Evolutionary conservation across 805 yeast species (phyloP), one percentile per base, ranked within the genome.

Genomic region (Wickerhamiella lipophila): DNA sequence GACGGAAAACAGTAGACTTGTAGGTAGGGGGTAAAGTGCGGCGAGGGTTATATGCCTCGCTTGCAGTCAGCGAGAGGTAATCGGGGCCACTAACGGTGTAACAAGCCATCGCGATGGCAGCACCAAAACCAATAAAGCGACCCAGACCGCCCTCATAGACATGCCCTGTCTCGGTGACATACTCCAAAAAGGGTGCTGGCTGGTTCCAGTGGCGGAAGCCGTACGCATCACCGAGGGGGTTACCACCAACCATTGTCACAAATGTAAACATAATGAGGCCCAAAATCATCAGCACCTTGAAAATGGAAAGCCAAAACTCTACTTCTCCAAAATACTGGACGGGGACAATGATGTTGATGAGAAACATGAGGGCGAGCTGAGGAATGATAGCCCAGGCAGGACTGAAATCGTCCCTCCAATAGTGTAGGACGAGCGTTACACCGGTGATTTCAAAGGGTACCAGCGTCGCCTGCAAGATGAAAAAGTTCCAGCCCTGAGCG

Each of bases 51-150:
- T 73, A 67, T 2, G 84, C 77, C 62, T 86, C 95, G 41, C 94
- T 85, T 2, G 94, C 94, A 27, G 84, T 77, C 83, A 83, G 79
- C 1, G 89, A 74, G 27, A 86, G 74, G 57, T 83, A 82, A 63
- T 86, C 95, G 1, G 95, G 94, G 0, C 94, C 95, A 4, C 84
- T 83, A 53, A 83, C 78, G 8, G 92, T 81, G 61, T 81, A 85
- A 29, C 81, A 69, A 5, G 94, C 94, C 54, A 76, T 77, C 46
- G 76, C 71, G 38, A 83, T 62, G 52, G 88, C 80, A 0, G 79
- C 73, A 57, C 81, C 63, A 58, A 82, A 83, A 0, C 89, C 94
- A 56, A 79, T 75, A 56, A 81, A 80, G 50, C 80, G 66, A 19
- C 89, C 92, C 45, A 76, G 57, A 22, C 60, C 58, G 0, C 88